phyloP scores from a whole-genome alignment of 2,329 filamentous ascomycete species.

The Cladophialophora exuberans region DNA sequence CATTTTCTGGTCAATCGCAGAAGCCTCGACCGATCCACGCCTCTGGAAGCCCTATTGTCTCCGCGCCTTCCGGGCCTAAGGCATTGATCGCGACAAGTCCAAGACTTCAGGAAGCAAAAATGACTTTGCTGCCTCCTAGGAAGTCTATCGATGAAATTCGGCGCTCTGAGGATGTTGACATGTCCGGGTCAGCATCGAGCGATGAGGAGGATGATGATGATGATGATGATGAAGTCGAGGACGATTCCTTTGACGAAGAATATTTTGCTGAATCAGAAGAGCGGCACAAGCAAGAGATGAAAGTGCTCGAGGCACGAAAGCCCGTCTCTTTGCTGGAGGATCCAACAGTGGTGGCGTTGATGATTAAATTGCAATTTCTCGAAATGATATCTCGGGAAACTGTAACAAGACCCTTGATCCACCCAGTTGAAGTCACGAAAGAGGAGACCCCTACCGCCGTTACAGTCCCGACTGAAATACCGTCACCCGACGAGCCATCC shows the following conservation, averaged over 20 bases:
- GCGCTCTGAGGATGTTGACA: conserved; percentile 28
- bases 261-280: conserved; percentile 50
- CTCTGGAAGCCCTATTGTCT: conserved; percentile 10
- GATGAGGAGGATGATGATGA: conserved; percentile 51
- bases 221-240: conserved; percentile 49
- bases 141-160: conserved; percentile 11
- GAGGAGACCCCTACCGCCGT: conserved; percentile 41
- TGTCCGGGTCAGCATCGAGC: conserved; percentile 36
- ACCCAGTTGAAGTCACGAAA: conserved; percentile 46
- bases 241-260: conserved; percentile 48
- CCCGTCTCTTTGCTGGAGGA: conserved; percentile 49
- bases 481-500: conserved; percentile 29
- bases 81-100: conserved; percentile 22
- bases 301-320: conserved; percentile 45
- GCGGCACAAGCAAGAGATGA: conserved; percentile 50
- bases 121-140: conserved; percentile 14
- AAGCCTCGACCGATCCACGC: conserved; percentile 15
- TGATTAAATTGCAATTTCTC: conserved; percentile 49
- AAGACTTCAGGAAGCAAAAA: conserved; percentile 21
- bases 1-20: conserved; percentile 17
- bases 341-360: conserved; percentile 43
- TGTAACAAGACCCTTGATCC: conserved; percentile 35
- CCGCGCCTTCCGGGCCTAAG: conserved; percentile 23
- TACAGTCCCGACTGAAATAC: conserved; percentile 30
- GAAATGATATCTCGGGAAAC: conserved; percentile 46